phyloP scores from a whole-genome alignment of 2,329 filamentous ascomycete genomes.

The Trichoderma sp. region DNA sequence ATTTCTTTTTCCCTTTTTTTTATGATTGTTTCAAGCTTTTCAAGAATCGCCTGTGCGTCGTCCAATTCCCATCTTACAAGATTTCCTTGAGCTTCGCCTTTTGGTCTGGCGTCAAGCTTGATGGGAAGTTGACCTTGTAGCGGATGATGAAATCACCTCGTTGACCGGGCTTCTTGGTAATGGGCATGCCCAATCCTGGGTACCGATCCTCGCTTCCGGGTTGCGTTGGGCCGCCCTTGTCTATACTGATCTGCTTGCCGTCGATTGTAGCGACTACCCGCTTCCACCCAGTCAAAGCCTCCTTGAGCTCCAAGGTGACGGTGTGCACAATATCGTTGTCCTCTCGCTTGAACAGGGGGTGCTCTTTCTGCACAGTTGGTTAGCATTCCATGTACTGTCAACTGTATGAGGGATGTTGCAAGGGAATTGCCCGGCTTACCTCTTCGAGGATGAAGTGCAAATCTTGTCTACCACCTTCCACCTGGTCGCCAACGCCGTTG shows the following conservation, averaged over 20 bases:
- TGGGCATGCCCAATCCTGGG: constrained; percentile 87
- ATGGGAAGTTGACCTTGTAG: constrained; percentile 91
- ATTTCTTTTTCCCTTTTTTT: neutral
- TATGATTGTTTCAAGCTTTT: neutral
- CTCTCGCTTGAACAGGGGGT: constrained; percentile 79
- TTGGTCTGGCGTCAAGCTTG: constrained; percentile 69
- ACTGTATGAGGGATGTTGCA: neutral
- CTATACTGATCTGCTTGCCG: constrained; percentile 75
- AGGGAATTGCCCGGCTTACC: constrained; percentile 51
- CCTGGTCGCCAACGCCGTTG: constrained; percentile 93
- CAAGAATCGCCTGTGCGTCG: neutral
- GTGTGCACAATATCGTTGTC: constrained; percentile 81
- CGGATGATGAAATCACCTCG: constrained; percentile 85
- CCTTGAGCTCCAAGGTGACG: constrained; percentile 82
- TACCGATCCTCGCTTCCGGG: constrained; percentile 79
- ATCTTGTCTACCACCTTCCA: constrained; percentile 93
- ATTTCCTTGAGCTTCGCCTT: constrained; percentile 80
- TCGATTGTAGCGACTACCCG: constrained; percentile 92
- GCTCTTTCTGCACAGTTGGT: constrained; percentile 64
- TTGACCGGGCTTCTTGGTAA: constrained; percentile 81
- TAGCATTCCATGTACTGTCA: neutral
- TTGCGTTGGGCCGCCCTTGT: constrained; percentile 79
- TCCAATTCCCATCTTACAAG: constrained; percentile 44
- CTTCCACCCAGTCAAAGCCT: constrained; percentile 91
- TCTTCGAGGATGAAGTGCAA: constrained; percentile 92